Evolutionary conservation across 768 basidiomycete genomes (phyloP).

Genomic region (Mycena galericulata): DNA sequence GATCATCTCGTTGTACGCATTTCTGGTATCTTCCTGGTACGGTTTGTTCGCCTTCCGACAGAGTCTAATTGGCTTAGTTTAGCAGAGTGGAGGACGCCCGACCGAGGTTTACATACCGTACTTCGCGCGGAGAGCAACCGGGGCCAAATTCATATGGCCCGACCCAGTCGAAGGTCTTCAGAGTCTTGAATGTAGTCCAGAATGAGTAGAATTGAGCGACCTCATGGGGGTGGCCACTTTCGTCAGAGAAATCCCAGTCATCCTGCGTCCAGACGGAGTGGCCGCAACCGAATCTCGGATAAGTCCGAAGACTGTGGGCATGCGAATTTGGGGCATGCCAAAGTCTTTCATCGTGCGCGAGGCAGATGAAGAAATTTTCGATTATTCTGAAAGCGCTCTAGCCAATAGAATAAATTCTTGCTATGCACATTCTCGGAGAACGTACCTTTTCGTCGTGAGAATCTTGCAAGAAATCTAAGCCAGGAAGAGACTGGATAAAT

Average conservation of each 20-base stretch:
- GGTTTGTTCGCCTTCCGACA: conserved; percentile 28
- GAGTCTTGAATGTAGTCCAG: conserved; percentile 40
- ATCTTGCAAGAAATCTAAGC: too few relatives aligned
- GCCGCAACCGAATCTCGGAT: conserved; percentile 36
- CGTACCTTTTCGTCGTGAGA: not conserved
- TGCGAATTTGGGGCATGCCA: conserved; percentile 26
- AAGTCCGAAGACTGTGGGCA: not conserved
- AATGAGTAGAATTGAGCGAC: conserved; percentile 38
- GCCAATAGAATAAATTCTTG: too few relatives aligned
- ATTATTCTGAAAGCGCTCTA: conserved; percentile 36
- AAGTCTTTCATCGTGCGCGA: conserved; percentile 39
- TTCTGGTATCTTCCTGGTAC: conserved; percentile 10
- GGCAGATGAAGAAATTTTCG: conserved; percentile 39
- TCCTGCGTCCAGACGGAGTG: conserved; percentile 36
- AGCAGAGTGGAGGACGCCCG: too few relatives aligned
- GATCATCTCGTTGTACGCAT: conserved; percentile 28
- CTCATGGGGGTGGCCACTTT: conserved; percentile 5
- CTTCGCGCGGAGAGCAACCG: conserved; percentile 3
- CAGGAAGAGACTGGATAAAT: not conserved
- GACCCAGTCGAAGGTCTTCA: conserved; percentile 43
- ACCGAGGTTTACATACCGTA: too few relatives aligned
- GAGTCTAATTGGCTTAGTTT: not conserved
- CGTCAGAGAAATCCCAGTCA: conserved; percentile 29
- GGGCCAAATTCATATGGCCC: conserved; percentile 20
- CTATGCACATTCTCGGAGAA: too few relatives aligned